phyloP scores from a whole-genome alignment of 2,329 filamentous ascomycete genomes.

The Paecilomyces dactylethromorphus region DNA sequence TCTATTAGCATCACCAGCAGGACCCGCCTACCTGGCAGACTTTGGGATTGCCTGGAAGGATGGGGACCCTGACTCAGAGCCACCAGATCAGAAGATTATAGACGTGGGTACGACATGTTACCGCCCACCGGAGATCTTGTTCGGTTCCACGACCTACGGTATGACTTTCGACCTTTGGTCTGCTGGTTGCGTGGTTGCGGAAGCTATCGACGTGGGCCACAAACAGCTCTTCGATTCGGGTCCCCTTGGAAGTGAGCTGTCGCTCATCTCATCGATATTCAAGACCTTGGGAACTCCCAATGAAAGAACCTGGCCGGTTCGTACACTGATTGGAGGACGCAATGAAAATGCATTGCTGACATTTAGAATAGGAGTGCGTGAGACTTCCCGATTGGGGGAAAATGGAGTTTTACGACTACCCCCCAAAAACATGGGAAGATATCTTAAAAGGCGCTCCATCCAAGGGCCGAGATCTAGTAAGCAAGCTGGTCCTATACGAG shows the following conservation, averaged over 20 bases:
- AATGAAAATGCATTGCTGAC: constrained; percentile 1
- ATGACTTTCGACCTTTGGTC: constrained; percentile 81
- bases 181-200: constrained; percentile 74
- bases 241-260: constrained; percentile 85
- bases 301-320: constrained; percentile 70
- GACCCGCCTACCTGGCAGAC: constrained; percentile 75
- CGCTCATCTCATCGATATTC: constrained; percentile 87
- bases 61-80: constrained; percentile 52
- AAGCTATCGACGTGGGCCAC: constrained; percentile 55
- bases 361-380: constrained; percentile 24
- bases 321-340: constrained; percentile 13
- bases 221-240: constrained; percentile 74
- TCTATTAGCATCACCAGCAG: constrained; percentile 59
- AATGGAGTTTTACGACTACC: constrained; percentile 71
- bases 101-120: constrained; percentile 93
- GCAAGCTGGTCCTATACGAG: constrained; percentile 65
- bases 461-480: constrained; percentile 59
- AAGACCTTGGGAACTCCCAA: constrained; percentile 83
- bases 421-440: constrained; percentile 59
- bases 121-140: constrained; percentile 81
- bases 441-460: constrained; percentile 58
- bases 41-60: constrained; percentile 89
- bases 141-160: constrained; percentile 70
- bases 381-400: constrained; percentile 81
- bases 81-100: constrained; percentile 64